These are phyloP conservation scores for Phyllosticta citrichinensis DNA, from an alignment of 2,329 filamentous ascomycete genomes.

Conservation along the genomic window DNA sequence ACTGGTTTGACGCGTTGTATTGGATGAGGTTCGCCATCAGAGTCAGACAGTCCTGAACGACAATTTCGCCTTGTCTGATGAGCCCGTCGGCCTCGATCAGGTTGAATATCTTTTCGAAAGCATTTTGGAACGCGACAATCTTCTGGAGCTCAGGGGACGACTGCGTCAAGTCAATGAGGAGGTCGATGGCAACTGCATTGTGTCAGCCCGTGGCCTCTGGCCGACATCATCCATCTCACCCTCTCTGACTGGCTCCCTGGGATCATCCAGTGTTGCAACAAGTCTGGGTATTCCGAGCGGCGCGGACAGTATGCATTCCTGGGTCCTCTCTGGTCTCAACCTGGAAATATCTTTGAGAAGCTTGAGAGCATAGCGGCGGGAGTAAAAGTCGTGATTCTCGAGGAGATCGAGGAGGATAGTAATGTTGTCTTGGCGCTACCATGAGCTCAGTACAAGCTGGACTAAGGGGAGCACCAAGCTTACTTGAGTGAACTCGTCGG, in stretches of 20 bases:
- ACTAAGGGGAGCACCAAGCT: constrained; percentile 16
- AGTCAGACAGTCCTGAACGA: constrained; percentile 87
- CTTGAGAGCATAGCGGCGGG: constrained; percentile 82
- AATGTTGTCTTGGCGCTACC: constrained; percentile 85
- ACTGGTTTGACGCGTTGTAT: constrained; percentile 84
- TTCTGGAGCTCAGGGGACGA: constrained; percentile 86
- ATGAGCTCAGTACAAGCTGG: constrained; percentile 40
- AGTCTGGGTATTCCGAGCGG: constrained; percentile 80
- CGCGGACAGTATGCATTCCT: constrained; percentile 86
- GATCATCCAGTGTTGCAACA: constrained; percentile 74
- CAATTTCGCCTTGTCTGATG: constrained; percentile 69
- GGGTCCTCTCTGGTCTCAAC: constrained; percentile 79
- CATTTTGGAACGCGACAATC: constrained; percentile 88
- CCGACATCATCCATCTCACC: constrained; percentile 30
- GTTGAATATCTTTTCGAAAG: constrained; percentile 76
- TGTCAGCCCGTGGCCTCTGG: constrained; percentile 9
- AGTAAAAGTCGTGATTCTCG: constrained; percentile 79
- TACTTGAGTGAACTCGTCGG: constrained; percentile 93
- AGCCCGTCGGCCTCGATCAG: constrained; percentile 77
- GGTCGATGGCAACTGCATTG: constrained; percentile 59
- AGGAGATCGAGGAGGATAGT: constrained; percentile 81
- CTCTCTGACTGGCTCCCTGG: constrained; percentile 76
- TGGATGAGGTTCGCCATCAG: constrained; percentile 80
- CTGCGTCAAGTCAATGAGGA: constrained; percentile 81
- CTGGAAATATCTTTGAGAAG: constrained; percentile 77